Conservation (phyloP, 2,329 filamentous ascomycete species). For the Teratosphaeria zuluensis region DNA sequence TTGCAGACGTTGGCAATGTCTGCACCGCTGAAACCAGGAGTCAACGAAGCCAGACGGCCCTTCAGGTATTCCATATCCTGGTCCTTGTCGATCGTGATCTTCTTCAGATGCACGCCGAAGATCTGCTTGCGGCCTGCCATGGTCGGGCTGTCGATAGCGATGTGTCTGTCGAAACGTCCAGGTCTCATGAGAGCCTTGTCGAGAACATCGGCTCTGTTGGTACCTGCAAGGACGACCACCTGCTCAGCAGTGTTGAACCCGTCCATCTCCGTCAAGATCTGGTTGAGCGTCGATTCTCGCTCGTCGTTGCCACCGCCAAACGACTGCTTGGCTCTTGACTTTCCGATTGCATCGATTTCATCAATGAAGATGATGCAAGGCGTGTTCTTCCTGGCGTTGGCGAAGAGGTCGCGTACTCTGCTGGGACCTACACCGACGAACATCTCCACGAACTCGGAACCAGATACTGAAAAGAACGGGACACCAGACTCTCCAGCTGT, state of each 20-base stretch:
- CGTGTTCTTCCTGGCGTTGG: constrained; percentile 87
- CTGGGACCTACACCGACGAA: constrained; percentile 98
- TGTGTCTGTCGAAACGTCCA: constrained; percentile 93
- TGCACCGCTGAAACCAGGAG: constrained; percentile 91
- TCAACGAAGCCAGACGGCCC: constrained; percentile 81
- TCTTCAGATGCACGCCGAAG: constrained; percentile 86
- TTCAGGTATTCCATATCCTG: constrained; percentile 83
- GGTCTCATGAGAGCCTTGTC: constrained; percentile 95
- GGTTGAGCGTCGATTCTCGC: constrained; percentile 91
- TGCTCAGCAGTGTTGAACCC: constrained; percentile 96
- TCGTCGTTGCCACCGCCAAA: constrained; percentile 92
- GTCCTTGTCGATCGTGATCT: constrained; percentile 67
- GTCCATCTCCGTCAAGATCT: constrained; percentile 98
- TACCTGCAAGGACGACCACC: constrained; percentile 92
- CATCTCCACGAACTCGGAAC: constrained; percentile 99
- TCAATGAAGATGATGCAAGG: constrained; percentile 99
- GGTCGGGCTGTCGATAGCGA: constrained; percentile 85
- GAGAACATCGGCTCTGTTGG: constrained; percentile 87
- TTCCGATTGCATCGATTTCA: constrained; percentile 96
- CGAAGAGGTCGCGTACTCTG: constrained; percentile 86
- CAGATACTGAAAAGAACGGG: constrained; percentile 96
- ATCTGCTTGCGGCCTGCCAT: constrained; percentile 97
- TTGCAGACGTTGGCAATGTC: constrained; percentile 99
- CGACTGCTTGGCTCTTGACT: constrained; percentile 72
- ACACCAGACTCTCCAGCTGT: constrained; percentile 95